These are phyloP conservation scores for Phalaenopsis aphrodite DNA, from an alignment of 106 monocot genomes.

Conservation along the genomic window DNA sequence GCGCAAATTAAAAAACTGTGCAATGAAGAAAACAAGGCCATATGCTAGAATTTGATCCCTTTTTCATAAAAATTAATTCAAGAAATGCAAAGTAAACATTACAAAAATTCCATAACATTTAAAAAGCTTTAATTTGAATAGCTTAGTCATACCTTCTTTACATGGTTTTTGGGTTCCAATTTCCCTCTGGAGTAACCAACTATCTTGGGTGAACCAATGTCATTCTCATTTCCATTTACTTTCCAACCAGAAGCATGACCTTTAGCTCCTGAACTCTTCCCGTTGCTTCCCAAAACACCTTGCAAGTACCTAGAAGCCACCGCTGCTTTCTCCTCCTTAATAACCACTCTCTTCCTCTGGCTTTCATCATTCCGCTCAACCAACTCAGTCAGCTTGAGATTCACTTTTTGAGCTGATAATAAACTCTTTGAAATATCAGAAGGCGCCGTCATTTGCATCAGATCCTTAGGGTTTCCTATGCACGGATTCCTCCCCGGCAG, in stretches of 20 bases:
- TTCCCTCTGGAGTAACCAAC: slow-evolving; percentile 25
- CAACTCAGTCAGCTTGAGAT: slow-evolving; percentile 12
- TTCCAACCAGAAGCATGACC: slow-evolving; percentile 16
- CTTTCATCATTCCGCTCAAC: slow-evolving; percentile 33
- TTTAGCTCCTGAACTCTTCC: slow-evolving; percentile 15
- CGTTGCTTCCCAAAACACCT: slow-evolving; percentile 34
- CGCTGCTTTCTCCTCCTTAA: slow-evolving; percentile 67
- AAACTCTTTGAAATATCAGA: slow-evolving; percentile 18
- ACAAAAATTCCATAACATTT: background rate
- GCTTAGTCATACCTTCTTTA: slow-evolving; percentile 11
- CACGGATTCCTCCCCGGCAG: slow-evolving; percentile 69
- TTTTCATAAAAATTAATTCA: background rate
- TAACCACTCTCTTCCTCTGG: slow-evolving; percentile 41
- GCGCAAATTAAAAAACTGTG: no score
- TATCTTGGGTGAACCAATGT: slow-evolving; percentile 14
- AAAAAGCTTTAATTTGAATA: background rate
- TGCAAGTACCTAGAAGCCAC: slow-evolving; percentile 81
- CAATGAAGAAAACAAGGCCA: no score
- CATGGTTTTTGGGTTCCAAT: slow-evolving; percentile 36
- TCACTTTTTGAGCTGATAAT: slow-evolving; percentile 8
- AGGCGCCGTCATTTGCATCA: slow-evolving; percentile 64
- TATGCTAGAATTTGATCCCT: background rate
- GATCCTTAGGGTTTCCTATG: slow-evolving; percentile 79
- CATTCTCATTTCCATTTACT: slow-evolving; percentile 17
- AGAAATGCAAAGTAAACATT: background rate